These are phyloP conservation scores for Dothideomycetes sp. DNA, from an alignment of 2,329 filamentous ascomycete genomes.

Conservation along the genomic window DNA sequence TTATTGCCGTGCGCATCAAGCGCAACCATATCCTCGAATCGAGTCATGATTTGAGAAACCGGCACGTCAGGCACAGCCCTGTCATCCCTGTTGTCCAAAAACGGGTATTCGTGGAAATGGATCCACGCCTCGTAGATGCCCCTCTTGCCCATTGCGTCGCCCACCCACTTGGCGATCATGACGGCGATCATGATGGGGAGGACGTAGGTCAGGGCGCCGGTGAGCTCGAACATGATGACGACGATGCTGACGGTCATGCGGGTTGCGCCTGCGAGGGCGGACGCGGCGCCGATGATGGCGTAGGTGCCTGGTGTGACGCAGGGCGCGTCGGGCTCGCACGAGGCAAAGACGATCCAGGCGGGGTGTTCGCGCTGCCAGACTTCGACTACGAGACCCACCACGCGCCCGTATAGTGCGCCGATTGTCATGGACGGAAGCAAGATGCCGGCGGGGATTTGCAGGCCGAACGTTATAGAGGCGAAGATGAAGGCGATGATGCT, in stretches of 20 bases:
- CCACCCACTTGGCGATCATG: slow-evolving; percentile 97
- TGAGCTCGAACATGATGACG: slow-evolving; percentile 98
- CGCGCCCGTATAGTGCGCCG: slow-evolving; percentile 79
- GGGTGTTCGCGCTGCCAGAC: slow-evolving; percentile 76
- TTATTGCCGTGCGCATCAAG: slow-evolving; percentile 66
- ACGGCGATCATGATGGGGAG: slow-evolving; percentile 98
- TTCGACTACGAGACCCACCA: slow-evolving; percentile 79
- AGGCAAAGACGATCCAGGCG: slow-evolving; percentile 62
- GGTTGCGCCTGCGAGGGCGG: slow-evolving; percentile 86
- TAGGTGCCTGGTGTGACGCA: slow-evolving; percentile 94
- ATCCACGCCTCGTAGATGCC: slow-evolving; percentile 99
- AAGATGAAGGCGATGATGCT: slow-evolving; percentile 76
- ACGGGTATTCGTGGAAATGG: slow-evolving; percentile 88
- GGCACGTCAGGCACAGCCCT: slow-evolving; percentile 67
- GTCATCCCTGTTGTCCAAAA: slow-evolving; percentile 84
- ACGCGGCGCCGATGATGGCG: slow-evolving; percentile 89
- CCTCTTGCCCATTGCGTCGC: slow-evolving; percentile 81
- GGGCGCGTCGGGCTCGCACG: slow-evolving; percentile 73
- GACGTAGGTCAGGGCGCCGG: slow-evolving; percentile 88
- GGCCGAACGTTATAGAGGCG: slow-evolving; percentile 78
- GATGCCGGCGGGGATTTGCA: slow-evolving; percentile 90
- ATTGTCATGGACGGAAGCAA: slow-evolving; percentile 95
- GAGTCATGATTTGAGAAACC: slow-evolving; percentile 83
- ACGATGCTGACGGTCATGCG: slow-evolving; percentile 97
- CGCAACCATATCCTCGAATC: slow-evolving; percentile 78